Base-by-base conservation (phyloP, 352 stramenopile genomes). In the Phytopythium sindhum region DNA sequence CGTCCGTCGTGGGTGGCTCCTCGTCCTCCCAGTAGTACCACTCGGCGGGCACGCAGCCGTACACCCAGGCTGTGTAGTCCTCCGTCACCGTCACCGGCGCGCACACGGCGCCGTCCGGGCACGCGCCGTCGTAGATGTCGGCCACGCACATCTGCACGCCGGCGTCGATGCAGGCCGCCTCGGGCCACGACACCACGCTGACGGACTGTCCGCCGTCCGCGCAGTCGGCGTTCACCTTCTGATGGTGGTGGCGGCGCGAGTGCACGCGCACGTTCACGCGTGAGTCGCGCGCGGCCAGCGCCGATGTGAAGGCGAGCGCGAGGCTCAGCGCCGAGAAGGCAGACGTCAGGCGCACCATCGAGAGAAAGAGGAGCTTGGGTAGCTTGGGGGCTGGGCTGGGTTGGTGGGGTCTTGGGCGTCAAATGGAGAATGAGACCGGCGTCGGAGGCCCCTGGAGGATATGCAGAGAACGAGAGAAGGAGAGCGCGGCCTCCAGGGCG, bases 141-240 rank as follows among this genome's bases (percentile, higher is more conserved):
- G 53, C 53, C 53, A 60, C 53, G 33, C 53, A 60, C 53, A 60
- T 60, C 19, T 26, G 19, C n/a, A 19, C 53, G 33, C 23, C 53
- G 19, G 31, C 35, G 53, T 31, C 53, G 33, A 60, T 60, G 53
- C 53, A 60, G 19, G 6, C 53, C 7, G 53, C 11, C 12, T 60
- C 33, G 31, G 29, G 31, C 53, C 53, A 60, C 31, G 31, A 42
- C 8, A 60, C 53, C 33, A 60, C 53, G 33, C 53, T 60, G 33
- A 60, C 53, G 33, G 53, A 60, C 53, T 60, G 31, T 9, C 35
- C 33, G 31, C 33, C 35, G 53, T 60, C 53, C 33, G 15, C n/a
- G 52, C 52, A 58, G 19, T 24, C 31, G 29, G 52, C 52, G 7
- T 58, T 9, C 23, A 29, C 21, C 31, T 60, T 35, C 6, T 29